phyloP scores from a whole-genome alignment of 106 monocot species.

The Agapanthus africanus region DNA sequence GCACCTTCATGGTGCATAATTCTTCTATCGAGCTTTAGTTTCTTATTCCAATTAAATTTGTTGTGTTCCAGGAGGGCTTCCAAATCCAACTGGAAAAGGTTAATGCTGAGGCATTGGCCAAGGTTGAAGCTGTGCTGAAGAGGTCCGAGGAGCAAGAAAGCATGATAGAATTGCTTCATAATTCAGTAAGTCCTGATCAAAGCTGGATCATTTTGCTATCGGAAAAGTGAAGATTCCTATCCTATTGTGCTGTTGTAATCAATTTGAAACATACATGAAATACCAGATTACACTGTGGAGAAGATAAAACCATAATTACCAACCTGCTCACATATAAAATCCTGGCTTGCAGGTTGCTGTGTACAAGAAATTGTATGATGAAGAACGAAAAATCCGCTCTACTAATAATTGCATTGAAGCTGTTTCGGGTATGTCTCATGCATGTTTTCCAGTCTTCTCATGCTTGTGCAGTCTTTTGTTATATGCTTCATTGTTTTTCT shows the following conservation, averaged over 20 bases:
- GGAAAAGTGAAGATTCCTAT: not conserved
- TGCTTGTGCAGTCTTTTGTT: too few species aligned
- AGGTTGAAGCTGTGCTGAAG: conserved; percentile 75
- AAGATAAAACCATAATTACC: too few species aligned
- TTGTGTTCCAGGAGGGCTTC: conserved; percentile 52
- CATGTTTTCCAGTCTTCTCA: too few species aligned
- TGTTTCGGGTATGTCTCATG: conserved; percentile 34
- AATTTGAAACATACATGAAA: too few species aligned
- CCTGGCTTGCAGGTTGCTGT: conserved; percentile 73
- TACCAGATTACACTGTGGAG: too few species aligned
- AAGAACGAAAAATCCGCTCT: conserved; percentile 48
- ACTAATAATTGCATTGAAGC: conserved; percentile 16
- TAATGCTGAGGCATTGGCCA: conserved; percentile 48
- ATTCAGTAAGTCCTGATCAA: conserved; percentile 60
- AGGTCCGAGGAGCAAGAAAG: conserved; percentile 80
- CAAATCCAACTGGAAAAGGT: conserved; percentile 60
- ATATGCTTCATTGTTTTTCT: too few species aligned
- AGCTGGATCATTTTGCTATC: not conserved
- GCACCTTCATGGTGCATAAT: not conserved
- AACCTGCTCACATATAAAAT: not conserved
- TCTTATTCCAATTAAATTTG: not conserved
- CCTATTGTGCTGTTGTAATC: not conserved
- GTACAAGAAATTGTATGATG: conserved; percentile 92
- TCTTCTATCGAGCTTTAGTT: not conserved
- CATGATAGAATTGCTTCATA: conserved; percentile 94